Evolutionary conservation across 495 filamentous ascomycete genomes (phyloP).

Genomic region (Penicillium canariense): DNA sequence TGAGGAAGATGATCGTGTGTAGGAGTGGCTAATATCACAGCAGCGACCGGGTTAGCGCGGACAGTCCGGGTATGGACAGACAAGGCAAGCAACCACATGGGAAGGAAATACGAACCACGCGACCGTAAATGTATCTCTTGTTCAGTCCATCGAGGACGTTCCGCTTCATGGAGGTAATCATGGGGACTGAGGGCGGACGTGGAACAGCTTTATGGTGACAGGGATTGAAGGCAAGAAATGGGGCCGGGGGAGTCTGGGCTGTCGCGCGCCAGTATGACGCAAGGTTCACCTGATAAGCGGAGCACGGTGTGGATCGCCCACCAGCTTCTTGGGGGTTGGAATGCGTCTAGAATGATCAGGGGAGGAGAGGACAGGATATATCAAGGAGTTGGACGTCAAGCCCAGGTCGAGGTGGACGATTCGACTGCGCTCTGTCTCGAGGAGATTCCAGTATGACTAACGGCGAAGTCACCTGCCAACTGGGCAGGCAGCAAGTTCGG

Average conservation of each 20-base stretch:
- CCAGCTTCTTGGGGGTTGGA: not conserved
- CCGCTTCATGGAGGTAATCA: conserved; percentile 51
- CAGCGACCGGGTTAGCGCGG: conserved; percentile 12
- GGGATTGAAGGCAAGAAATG: conserved; percentile 25
- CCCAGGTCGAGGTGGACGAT: not conserved
- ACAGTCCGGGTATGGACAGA: not conserved
- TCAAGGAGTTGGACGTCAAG: not conserved
- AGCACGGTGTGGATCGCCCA: not conserved
- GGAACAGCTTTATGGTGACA: conserved; percentile 8
- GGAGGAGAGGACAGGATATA: not conserved
- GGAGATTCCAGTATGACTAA: conserved; percentile 3
- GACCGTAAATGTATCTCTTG: conserved; percentile 75
- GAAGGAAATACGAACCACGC: conserved; percentile 56
- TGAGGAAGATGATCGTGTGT: conserved; percentile 77
- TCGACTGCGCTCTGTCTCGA: not conserved
- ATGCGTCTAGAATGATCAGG: not conserved
- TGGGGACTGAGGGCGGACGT: conserved; percentile 21
- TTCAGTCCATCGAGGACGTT: conserved; percentile 68
- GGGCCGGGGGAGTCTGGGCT: conserved; percentile 18
- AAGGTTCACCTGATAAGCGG: conserved; percentile 20
- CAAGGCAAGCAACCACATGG: conserved; percentile 1
- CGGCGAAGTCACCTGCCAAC: not conserved
- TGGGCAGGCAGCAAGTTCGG: not conserved
- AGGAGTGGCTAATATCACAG: conserved; percentile 67
- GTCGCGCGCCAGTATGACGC: conserved; percentile 43